Evolutionary conservation across 331 rosid genomes (phyloP).

Genomic region (Quercus tomentella): DNA sequence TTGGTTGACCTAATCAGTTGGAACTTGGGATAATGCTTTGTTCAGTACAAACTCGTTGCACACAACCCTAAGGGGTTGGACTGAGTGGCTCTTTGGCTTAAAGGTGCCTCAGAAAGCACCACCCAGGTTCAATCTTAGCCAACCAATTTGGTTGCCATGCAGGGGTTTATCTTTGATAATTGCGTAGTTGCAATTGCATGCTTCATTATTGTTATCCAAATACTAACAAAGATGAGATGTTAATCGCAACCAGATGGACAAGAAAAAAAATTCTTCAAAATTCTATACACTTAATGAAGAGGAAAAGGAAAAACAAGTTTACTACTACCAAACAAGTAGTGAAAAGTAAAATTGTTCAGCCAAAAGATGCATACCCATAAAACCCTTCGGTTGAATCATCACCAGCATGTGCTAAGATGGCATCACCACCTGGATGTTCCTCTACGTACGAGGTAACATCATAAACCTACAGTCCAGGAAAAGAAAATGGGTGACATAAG

Average conservation of each 20-base stretch:
- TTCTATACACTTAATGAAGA: background rate
- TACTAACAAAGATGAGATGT: no score
- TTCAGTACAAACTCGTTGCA: no score
- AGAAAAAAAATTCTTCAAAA: no score
- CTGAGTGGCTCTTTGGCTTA: no score
- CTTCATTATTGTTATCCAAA: no score
- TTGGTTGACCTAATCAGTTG: background rate
- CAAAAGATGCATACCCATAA: constrained; percentile 49
- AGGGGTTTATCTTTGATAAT: no score
- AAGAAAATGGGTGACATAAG: background rate
- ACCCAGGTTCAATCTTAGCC: no score
- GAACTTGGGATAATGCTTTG: background rate
- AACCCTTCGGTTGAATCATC: constrained; percentile 87
- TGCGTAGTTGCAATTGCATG: no score
- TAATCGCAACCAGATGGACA: no score
- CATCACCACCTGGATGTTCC: constrained; percentile 99
- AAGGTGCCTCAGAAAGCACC: no score
- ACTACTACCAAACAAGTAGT: background rate
- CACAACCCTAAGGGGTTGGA: no score
- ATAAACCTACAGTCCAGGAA: constrained; percentile 52
- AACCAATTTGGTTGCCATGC: no score
- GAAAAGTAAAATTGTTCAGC: background rate
- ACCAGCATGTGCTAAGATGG: constrained; percentile 89
- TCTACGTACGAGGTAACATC: constrained; percentile 92
- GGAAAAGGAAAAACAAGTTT: background rate